Conservation (phyloP, 2,329 filamentous ascomycete species). For the Botryosphaeria dothidea region DNA sequence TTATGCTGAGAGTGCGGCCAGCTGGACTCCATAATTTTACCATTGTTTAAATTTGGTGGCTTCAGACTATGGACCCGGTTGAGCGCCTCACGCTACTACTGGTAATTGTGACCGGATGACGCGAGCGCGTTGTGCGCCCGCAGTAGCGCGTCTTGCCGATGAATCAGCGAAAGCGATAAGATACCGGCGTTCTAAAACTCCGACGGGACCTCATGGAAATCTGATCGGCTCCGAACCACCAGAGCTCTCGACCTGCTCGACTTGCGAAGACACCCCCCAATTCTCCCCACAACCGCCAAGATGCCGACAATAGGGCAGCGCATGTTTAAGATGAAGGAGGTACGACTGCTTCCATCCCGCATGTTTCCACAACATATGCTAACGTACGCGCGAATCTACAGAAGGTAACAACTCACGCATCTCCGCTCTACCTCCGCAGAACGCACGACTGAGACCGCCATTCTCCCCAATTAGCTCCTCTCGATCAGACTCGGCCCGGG, state of each 20-base stretch:
- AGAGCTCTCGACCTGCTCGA: neutral
- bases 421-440: constrained; percentile 11
- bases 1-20: neutral
- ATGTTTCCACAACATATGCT: neutral
- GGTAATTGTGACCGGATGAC: neutral
- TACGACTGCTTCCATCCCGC: constrained; percentile 32
- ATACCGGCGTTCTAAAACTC: constrained; percentile 17
- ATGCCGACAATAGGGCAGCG: constrained; percentile 66
- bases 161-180: constrained; percentile 17
- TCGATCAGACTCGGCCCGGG: constrained; percentile 78
- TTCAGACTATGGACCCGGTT: neutral
- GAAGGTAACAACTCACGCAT: neutral
- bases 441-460: neutral
- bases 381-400: neutral
- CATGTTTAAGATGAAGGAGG: constrained; percentile 72
- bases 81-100: neutral
- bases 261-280: neutral
- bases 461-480: constrained; percentile 61
- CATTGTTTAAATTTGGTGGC: neutral
- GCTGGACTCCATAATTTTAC: too few species aligned
- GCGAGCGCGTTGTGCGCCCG: neutral
- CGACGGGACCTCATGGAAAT: constrained; percentile 11
- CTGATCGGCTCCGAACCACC: constrained; percentile 4
- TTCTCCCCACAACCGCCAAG: constrained; percentile 19
- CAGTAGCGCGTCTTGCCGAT: neutral